phyloP scores from a whole-genome alignment of 2,329 filamentous ascomycete genomes.

The Neofusicoccum kwambonambiense region DNA sequence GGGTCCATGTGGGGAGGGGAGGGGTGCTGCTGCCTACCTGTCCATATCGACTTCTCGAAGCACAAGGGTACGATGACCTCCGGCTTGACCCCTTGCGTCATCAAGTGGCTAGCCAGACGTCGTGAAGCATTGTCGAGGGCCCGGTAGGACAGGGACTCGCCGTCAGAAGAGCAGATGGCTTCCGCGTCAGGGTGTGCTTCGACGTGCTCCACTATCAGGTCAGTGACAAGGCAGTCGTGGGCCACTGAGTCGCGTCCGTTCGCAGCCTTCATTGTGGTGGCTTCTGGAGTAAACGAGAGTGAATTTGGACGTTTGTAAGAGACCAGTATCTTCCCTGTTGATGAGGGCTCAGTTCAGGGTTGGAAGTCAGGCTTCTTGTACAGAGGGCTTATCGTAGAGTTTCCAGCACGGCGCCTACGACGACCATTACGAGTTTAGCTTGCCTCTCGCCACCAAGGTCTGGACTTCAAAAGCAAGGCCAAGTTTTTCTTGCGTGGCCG shows the following conservation, averaged over 20 bases:
- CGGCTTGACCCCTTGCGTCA: slow-evolving; percentile 43
- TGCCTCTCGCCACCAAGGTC: not conserved
- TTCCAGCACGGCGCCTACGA: no score
- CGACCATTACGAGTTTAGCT: no score
- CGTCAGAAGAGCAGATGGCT: slow-evolving; percentile 2
- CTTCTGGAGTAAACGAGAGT: not conserved
- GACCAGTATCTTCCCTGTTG: no score
- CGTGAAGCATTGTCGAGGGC: slow-evolving; percentile 65
- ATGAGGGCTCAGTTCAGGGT: not conserved
- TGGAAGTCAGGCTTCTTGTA: not conserved
- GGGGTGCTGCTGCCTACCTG: not conserved
- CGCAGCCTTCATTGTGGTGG: not conserved
- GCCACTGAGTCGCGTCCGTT: slow-evolving; percentile 15
- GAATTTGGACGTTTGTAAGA: no score
- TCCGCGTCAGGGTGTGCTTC: slow-evolving; percentile 22
- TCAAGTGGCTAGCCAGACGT: slow-evolving; percentile 57
- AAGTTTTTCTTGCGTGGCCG: not conserved
- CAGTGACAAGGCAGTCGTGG: slow-evolving; percentile 20
- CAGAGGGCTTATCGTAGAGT: no score
- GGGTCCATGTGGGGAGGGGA: not conserved
- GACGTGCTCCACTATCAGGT: slow-evolving; percentile 10
- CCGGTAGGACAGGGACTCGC: slow-evolving; percentile 58
- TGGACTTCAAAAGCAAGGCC: not conserved
- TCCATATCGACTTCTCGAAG: slow-evolving; percentile 70
- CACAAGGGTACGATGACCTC: slow-evolving; percentile 68